Evolutionary conservation across 2,329 filamentous ascomycete genomes (phyloP).

Genomic region (Tolypocladium album): DNA sequence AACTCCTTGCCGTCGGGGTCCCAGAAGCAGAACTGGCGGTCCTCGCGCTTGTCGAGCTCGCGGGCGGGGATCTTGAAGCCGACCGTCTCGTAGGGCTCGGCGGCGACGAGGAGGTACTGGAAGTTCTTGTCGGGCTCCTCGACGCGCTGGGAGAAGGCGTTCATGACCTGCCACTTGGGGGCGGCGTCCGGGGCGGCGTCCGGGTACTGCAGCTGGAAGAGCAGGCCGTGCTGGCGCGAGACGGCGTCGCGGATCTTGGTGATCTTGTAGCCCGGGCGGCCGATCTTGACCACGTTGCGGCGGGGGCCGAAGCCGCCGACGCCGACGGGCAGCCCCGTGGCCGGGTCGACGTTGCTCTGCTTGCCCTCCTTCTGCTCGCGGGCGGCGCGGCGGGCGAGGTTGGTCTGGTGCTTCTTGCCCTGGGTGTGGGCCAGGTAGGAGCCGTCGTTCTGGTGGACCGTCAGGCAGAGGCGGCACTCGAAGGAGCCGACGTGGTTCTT

Average conservation of each 20-base stretch:
- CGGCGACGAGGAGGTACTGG: constrained; percentile 90
- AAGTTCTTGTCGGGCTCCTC: constrained; percentile 91
- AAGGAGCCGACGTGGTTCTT: constrained; percentile 98
- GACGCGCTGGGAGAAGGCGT: constrained; percentile 88
- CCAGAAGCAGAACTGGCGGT: constrained; percentile 87
- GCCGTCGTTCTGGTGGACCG: constrained; percentile 97
- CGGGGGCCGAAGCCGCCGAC: constrained; percentile 61
- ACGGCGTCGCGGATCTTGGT: constrained; percentile 88
- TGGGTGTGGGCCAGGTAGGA: constrained; percentile 98
- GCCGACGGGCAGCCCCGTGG: constrained; percentile 61
- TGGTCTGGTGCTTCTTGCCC: constrained; percentile 97
- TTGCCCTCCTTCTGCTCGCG: constrained; percentile 87
- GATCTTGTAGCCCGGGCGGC: constrained; percentile 92
- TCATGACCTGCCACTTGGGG: constrained; percentile 93
- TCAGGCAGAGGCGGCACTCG: constrained; percentile 93
- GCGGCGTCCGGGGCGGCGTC: constrained; percentile 68
- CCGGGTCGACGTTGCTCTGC: constrained; percentile 53
- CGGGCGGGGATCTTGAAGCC: constrained; percentile 90
- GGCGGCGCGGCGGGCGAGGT: constrained; percentile 90
- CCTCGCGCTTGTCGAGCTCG: constrained; percentile 84
- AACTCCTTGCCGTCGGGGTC: constrained; percentile 94
- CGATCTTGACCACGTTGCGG: constrained; percentile 87
- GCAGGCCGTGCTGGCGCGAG: constrained; percentile 75
- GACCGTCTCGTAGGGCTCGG: constrained; percentile 96
- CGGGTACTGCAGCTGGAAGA: constrained; percentile 96